Conservation (phyloP, 2,329 filamentous ascomycete species). For the Aspergillus brunneoviolaceus region DNA sequence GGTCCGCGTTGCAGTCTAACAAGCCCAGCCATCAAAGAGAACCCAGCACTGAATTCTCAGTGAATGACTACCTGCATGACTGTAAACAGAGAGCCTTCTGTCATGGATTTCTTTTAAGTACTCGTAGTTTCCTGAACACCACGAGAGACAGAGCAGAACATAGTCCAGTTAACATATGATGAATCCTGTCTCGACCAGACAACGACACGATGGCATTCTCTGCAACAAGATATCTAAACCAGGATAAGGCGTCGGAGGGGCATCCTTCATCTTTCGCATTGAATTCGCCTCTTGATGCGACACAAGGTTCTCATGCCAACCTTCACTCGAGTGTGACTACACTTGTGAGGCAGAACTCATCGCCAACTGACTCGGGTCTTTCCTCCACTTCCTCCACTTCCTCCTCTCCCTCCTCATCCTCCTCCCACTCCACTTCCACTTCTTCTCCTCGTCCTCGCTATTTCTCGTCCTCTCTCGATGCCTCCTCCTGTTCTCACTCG, state of each 20-base stretch:
- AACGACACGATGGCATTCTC: not conserved
- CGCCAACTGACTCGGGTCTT: not conserved
- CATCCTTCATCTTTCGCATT: not conserved
- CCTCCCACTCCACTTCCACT: constrained; percentile 2
- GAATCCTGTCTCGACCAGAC: no score
- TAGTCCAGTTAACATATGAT: no score
- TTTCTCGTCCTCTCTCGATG: not conserved
- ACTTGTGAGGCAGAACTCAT: not conserved
- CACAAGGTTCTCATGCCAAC: not conserved
- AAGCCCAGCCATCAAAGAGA: not conserved
- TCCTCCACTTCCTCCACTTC: not conserved
- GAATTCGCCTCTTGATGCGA: not conserved
- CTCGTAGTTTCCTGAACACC: no score
- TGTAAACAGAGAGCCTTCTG: not conserved
- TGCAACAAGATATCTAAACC: not conserved
- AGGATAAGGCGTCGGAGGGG: no score
- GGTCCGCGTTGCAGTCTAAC: no score
- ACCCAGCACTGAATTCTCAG: not conserved
- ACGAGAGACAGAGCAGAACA: no score
- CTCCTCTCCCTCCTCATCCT: not conserved
- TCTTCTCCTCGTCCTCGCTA: constrained; percentile 1
- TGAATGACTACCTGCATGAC: not conserved
- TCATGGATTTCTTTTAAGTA: no score
- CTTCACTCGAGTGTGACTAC: not conserved
- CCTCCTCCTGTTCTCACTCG: not conserved